Conservation (phyloP, 140 eudicot genomes). For the Flaveria floridana region DNA sequence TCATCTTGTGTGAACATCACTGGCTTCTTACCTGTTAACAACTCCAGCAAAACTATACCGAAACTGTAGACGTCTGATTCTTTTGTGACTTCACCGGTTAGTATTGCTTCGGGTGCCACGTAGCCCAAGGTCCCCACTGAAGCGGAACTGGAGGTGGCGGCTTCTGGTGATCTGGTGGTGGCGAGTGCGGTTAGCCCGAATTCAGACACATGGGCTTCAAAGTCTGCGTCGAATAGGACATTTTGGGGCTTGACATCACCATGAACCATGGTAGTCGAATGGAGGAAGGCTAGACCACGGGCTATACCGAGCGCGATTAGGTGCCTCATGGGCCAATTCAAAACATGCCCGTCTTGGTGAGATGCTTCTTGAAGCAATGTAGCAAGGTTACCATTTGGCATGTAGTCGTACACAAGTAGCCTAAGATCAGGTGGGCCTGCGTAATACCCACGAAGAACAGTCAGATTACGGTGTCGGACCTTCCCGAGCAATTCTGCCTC, state of each 20-base stretch:
- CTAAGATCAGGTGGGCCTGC: constrained; percentile 78
- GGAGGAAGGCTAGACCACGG: constrained; percentile 80
- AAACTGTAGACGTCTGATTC: constrained; percentile 92
- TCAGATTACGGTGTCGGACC: constrained; percentile 81
- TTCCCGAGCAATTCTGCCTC: constrained; percentile 80
- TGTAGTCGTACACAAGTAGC: constrained; percentile 76
- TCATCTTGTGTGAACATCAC: constrained; percentile 87
- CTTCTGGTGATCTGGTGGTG: constrained; percentile 44
- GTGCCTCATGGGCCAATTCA: constrained; percentile 97
- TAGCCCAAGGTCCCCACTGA: constrained; percentile 70
- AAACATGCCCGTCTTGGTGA: constrained; percentile 93
- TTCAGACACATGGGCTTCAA: constrained; percentile 88
- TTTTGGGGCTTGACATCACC: constrained; percentile 89
- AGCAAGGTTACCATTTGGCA: constrained; percentile 94
- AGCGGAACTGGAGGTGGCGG: constrained; percentile 51
- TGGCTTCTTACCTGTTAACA: constrained; percentile 82
- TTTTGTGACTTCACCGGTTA: constrained; percentile 50
- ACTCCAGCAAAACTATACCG: constrained; percentile 81
- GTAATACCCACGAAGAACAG: constrained; percentile 86
- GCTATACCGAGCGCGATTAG: constrained; percentile 88
- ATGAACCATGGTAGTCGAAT: constrained; percentile 58
- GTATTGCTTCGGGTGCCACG: constrained; percentile 63
- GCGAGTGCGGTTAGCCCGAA: constrained; percentile 62
- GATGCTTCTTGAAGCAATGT: constrained; percentile 93
- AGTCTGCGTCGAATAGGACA: constrained; percentile 84